Evolutionary conservation across 805 yeast species (phyloP), one percentile per base, ranked within the genome.

Genomic region (Hanseniaspora taiwanica): DNA sequence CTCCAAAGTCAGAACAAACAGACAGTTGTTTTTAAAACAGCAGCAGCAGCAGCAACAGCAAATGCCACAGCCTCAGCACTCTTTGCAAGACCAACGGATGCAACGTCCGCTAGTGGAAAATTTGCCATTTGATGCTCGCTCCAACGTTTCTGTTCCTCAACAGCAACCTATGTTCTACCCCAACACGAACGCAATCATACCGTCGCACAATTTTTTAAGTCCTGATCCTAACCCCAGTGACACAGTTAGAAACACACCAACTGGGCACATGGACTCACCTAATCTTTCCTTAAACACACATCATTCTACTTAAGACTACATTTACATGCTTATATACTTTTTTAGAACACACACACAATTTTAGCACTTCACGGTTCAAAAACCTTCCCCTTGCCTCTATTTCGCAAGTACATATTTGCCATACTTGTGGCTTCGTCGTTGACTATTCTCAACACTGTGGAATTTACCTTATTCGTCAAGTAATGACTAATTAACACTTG

Each of bases 401-500:
- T 23, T 14, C 44, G 46, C 23, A 62, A 50, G 39, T 60, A 50
- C 21, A 53, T 51, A 6, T 42, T 40, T 2, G 70, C 65, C 37
- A 59, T 53, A 1, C 44, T 54, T 38, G 61, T 56, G 0, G 76
- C 69, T 45, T 79, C 84, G 31, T 60, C 60, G 24, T 71, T 64
- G 18, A 79, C 64, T 13, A 78, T 74, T 32, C 64, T 61, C 39
- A 72, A 60, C 1, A 82, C 73, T 21, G 77, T 69, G 42, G 68
- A 65, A 42, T 74, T 74, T 23, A 84, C 69, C 12, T 65, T 53
- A 23, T 68, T 49, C 40, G 64, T 71, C 33, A 81, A 56, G 16
- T 75, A 79, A 44, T 81, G 76, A 45, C 79, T 82, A 21, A 63
- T 66, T 9, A 80, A 67, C 10, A 89, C 78, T 16, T 72, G 69